Base-by-base conservation (phyloP, 2,329 filamentous ascomycete genomes). In the Herpotrichia juniperi region DNA sequence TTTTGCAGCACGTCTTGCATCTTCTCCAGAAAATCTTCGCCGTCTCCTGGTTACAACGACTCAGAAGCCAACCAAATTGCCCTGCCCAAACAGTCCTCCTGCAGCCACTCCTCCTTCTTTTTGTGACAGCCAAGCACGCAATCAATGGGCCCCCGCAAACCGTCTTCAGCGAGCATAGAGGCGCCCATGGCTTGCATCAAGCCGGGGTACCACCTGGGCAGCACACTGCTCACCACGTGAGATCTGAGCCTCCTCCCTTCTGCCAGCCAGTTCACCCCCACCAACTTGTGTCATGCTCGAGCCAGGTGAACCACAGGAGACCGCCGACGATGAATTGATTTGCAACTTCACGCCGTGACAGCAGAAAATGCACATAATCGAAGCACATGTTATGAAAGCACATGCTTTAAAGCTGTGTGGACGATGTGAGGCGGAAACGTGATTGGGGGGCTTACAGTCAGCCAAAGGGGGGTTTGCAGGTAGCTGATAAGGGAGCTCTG, bases 261-360 rank as follows among this genome's bases (percentile, higher is more conserved):
- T 28, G 12, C 7, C 26, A 28, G n/a, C n/a, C n/a, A n/a, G n/a
- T 17, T 39, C n/a, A n/a, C n/a, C n/a, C 11, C 19, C 42, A 7
- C 42, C 42, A 12, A 34, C 28, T 7, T 47, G 44, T 30, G 43
- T 57, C 8, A 54, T n/a, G 7, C 46, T 50, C 17, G 47, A 32
- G 24, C 53, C 54, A 3, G 50, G 50, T 2, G 56, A 59, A 28
- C 19, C 44, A 11, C 50, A 59, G 14, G 34, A 47, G 24, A 45
- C 48, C 5, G 48, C 46, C 1, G 42, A 50, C 22, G 9, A 9
- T 10, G 31, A 34, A 11, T 11, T 43, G 5, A 17, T 48, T 30
- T 14, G 42, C 6, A 56, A 19, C 11, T 46, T 46, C 11, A n/a
- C 34, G 3, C 56, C 56, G n/a, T 42, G 30, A 11, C 50, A 48